Percentiles rank a stretch among this genome's conserved stretches.
Evolutionary conservation across 2,329 filamentous ascomycete genomes (phyloP).

Genomic region (Didymella keratinophila): DNA sequence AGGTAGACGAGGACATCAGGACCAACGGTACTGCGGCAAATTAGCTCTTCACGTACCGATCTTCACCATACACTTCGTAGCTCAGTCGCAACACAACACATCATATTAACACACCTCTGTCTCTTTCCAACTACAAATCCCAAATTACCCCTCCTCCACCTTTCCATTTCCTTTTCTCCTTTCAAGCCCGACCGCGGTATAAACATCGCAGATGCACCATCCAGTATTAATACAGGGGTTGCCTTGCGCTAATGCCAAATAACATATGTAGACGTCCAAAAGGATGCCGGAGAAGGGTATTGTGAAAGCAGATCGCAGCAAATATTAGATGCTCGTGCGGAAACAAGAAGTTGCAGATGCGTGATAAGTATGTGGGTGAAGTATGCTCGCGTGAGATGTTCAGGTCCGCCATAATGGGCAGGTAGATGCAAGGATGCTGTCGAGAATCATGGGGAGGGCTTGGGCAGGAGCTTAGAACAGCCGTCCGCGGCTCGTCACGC

Average conservation of each 20-base stretch:
- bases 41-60: too few species aligned
- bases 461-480: slow-evolving; percentile 10
- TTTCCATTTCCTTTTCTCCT: too few species aligned
- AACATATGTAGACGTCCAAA: slow-evolving; percentile 9
- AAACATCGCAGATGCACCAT: slow-evolving; percentile 7
- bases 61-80: too few species aligned
- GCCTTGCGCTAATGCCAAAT: slow-evolving; percentile 12
- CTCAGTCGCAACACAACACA: background rate
- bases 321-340: slow-evolving; percentile 14
- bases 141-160: slow-evolving; percentile 2
- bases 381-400: slow-evolving; percentile 12
- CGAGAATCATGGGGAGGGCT: too few species aligned
- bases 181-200: too few species aligned
- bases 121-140: background rate
- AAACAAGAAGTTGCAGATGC: background rate
- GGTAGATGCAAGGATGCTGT: too few species aligned
- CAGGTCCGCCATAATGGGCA: too few species aligned
- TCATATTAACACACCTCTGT: slow-evolving; percentile 3
- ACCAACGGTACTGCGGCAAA: too few species aligned
- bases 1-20: too few species aligned
- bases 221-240: slow-evolving; percentile 19
- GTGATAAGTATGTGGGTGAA: slow-evolving; percentile 3
- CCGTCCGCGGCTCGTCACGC: slow-evolving; percentile 43
- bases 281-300: slow-evolving; percentile 17
- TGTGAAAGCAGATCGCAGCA: slow-evolving; percentile 8